Evolutionary conservation across 345 rosid species (phyloP).

Genomic region (Gossypium sturtianum): DNA sequence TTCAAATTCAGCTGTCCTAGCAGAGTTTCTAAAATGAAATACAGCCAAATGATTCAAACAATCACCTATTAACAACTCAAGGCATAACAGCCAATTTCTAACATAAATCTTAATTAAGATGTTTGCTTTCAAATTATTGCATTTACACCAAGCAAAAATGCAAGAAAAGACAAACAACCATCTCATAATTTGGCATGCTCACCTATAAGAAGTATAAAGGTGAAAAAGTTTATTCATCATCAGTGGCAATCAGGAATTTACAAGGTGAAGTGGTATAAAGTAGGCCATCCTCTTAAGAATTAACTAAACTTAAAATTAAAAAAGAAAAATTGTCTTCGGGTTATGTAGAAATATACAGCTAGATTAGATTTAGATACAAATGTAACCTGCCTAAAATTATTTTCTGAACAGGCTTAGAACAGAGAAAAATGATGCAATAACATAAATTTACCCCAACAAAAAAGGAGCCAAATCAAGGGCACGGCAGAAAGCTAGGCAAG

Average conservation of each 20-base stretch:
- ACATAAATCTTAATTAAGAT: background rate
- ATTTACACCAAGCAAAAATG: background rate
- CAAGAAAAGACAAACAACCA: background rate
- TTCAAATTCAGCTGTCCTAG: background rate
- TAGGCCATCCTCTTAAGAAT: background rate
- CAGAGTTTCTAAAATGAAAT: background rate
- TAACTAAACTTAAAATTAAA: background rate
- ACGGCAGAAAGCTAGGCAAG: conserved; percentile 81
- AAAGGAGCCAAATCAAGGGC: conserved; percentile 69
- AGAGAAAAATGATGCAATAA: background rate
- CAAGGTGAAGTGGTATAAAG: background rate
- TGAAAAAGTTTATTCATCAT: background rate
- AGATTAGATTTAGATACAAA: background rate
- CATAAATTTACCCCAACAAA: conserved; percentile 46
- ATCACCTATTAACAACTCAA: background rate
- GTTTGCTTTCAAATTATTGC: background rate
- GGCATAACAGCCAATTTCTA: background rate
- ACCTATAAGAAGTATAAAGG: background rate
- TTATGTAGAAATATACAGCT: background rate
- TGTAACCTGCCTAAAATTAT: background rate
- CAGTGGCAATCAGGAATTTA: background rate
- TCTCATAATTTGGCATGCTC: background rate
- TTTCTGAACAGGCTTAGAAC: background rate
- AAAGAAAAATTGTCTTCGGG: background rate
- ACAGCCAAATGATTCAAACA: background rate